Conservation (phyloP, 306 rosid species). For the Hippophae gyantsensis region DNA sequence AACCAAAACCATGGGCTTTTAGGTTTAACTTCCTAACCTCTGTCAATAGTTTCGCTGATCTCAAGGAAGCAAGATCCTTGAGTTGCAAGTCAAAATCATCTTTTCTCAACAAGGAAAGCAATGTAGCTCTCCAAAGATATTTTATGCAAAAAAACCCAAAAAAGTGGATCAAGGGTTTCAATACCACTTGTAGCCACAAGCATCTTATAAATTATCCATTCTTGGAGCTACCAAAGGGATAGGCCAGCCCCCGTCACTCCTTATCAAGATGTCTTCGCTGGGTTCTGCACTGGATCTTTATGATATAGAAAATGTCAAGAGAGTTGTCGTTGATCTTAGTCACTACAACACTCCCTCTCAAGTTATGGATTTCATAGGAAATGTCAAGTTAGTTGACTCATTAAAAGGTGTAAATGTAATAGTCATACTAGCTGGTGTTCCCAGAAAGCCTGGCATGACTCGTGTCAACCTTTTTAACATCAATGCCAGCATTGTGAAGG, state of each 20-base stretch:
- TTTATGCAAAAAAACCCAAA: constrained; percentile 37
- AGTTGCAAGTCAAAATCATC: constrained; percentile 34
- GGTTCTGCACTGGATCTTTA: no score
- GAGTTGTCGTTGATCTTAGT: no score
- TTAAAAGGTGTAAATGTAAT: constrained; percentile 62
- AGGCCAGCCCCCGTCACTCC: no score
- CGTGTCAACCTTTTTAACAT: constrained; percentile 96
- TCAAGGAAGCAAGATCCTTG: constrained; percentile 35
- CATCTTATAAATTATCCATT: no score
- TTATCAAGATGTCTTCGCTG: no score
- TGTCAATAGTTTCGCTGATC: constrained; percentile 30
- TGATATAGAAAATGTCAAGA: no score
- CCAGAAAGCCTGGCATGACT: constrained; percentile 96
- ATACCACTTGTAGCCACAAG: no score
- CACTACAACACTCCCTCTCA: no score
- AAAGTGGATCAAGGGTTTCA: constrained; percentile 18
- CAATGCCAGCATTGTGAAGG: constrained; percentile 84
- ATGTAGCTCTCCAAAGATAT: constrained; percentile 34
- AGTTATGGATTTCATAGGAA: no score
- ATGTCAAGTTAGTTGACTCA: no score
- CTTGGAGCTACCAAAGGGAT: no score
- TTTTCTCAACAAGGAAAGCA: constrained; percentile 39
- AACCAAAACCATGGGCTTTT: constrained; percentile 27
- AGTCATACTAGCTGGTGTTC: constrained; percentile 98
- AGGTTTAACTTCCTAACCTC: constrained; percentile 25